These are phyloP conservation scores for Phytopythium kandeliae DNA, from an alignment of 352 stramenopile genomes.

Conservation along the genomic window DNA sequence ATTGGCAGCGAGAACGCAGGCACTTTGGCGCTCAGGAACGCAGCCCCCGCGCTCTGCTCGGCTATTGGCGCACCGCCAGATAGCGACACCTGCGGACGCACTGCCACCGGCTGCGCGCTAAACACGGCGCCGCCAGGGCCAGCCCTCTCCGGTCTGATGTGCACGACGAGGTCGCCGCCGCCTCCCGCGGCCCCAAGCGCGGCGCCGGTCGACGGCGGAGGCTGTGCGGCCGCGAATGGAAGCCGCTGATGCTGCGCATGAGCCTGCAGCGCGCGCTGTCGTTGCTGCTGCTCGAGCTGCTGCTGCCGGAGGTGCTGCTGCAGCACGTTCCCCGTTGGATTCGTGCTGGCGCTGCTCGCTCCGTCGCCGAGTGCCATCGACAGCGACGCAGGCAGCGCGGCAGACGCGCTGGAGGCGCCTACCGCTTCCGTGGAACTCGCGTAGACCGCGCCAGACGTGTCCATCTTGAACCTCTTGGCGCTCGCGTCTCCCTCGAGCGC, in stretches of 20 bases:
- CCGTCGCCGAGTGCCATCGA: not conserved
- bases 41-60: not conserved
- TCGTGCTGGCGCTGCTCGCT: not conserved
- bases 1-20: not conserved
- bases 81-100: not conserved
- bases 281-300: conserved; percentile 14
- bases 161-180: too few relatives aligned
- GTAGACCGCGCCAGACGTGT: conserved; percentile 5
- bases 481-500: conserved; percentile 8
- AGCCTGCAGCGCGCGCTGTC: conserved; percentile 9
- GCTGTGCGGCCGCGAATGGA: not conserved
- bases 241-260: conserved; percentile 12
- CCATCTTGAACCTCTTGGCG: conserved; percentile 29
- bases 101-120: not conserved
- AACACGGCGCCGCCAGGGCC: not conserved
- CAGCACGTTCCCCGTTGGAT: not conserved
- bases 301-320: conserved; percentile 22
- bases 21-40: not conserved
- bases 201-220: too few relatives aligned
- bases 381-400: not conserved
- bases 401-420: not conserved
- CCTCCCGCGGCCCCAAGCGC: too few relatives aligned
- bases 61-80: not conserved
- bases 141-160: too few relatives aligned
- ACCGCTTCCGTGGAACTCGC: too few relatives aligned